These are phyloP conservation scores for Lathyrus tuberosus DNA, from an alignment of 306 rosid species.

Conservation along the genomic window DNA sequence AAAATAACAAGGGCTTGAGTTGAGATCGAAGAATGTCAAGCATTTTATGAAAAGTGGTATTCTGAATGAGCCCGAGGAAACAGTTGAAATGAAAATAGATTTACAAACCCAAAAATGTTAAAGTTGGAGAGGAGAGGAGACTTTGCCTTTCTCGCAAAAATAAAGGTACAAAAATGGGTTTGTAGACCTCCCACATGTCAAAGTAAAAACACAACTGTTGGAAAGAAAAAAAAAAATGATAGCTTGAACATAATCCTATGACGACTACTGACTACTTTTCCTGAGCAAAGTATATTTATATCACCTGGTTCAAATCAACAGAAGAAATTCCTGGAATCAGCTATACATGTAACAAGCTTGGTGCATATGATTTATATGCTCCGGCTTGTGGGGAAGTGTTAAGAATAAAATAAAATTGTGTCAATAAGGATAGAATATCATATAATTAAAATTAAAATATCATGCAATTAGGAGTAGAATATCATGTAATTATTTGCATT, in stretches of 20 bases:
- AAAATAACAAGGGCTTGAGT: conserved; percentile 9
- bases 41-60: conserved; percentile 18
- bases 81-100: conserved; percentile 21
- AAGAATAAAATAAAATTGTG: no score
- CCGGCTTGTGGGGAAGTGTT: background rate
- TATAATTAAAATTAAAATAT: no score
- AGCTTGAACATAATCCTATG: conserved; percentile 4
- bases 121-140: conserved; percentile 4
- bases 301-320: conserved; percentile 5
- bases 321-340: background rate
- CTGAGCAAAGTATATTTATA: conserved; percentile 18
- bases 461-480: no score
- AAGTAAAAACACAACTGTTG: conserved; percentile 13
- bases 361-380: background rate
- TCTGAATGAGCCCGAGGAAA: conserved; percentile 8
- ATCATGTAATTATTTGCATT: no score
- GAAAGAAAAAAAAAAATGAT: background rate
- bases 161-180: conserved; percentile 16
- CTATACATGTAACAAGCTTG: background rate
- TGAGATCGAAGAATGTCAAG: background rate
- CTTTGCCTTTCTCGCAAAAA: background rate
- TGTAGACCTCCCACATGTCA: background rate
- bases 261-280: conserved; percentile 8
- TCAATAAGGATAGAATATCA: no score
- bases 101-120: conserved; percentile 10